phyloP scores from a whole-genome alignment of 257 asterid genomes.

The Solanum pinnatisectum region DNA sequence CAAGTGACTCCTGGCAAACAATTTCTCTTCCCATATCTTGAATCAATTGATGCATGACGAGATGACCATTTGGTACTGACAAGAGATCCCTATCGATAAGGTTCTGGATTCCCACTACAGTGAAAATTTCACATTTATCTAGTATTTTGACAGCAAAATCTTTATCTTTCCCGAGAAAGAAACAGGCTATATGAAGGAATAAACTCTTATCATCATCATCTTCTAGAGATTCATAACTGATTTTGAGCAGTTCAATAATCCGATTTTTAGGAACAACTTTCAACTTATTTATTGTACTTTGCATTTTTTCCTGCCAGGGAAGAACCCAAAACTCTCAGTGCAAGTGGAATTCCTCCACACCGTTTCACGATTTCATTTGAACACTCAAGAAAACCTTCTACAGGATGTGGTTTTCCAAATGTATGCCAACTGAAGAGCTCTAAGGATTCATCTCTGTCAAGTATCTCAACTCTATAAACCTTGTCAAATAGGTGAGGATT shows the following conservation, averaged over 20 bases:
- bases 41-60: neutral
- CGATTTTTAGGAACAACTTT: neutral
- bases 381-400: neutral
- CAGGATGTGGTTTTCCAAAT: neutral
- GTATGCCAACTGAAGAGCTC: constrained; percentile 3
- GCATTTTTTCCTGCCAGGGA: neutral
- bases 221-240: neutral
- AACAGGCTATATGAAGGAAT: constrained; percentile 1
- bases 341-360: neutral
- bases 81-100: neutral
- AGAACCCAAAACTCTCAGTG: constrained; percentile 5
- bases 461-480: neutral
- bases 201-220: constrained; percentile 2
- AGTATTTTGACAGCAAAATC: neutral
- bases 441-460: neutral
- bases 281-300: neutral
- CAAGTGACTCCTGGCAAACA: neutral
- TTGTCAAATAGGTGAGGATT: neutral
- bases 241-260: neutral
- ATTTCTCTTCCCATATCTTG: constrained; percentile 8
- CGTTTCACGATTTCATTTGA: neutral
- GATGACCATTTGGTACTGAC: neutral
- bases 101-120: neutral
- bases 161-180: neutral
- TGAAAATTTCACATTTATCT: neutral